Conservation (phyloP, 2,329 filamentous ascomycete genomes). For the Xylaria sp. region DNA sequence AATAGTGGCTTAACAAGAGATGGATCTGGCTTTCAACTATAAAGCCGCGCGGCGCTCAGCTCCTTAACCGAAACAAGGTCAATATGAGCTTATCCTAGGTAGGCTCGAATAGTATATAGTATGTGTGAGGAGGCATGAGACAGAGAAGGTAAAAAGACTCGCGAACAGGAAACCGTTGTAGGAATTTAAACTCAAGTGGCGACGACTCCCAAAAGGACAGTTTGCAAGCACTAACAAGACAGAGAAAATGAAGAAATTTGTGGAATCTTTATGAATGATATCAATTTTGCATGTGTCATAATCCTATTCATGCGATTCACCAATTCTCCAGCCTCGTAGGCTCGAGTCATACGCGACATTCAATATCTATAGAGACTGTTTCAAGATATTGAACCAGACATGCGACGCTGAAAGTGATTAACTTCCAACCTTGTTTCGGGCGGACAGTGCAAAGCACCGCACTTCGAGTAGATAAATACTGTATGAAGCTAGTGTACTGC, state of each 20-base stretch:
- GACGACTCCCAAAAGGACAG: slow-evolving; percentile 47
- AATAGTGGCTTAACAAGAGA: not conserved
- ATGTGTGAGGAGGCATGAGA: not conserved
- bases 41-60: not conserved
- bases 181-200: slow-evolving; percentile 42
- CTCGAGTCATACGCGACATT: not conserved
- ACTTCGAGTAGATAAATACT: slow-evolving; percentile 19
- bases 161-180: slow-evolving; percentile 7
- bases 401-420: not conserved
- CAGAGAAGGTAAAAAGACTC: not conserved
- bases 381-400: not conserved
- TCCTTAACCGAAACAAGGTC: not conserved
- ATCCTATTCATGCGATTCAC: slow-evolving; percentile 2
- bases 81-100: slow-evolving; percentile 3
- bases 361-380: not conserved
- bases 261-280: slow-evolving; percentile 26
- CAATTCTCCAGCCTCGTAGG: too few species aligned
- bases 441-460: slow-evolving; percentile 25
- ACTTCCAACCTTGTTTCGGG: too few species aligned
- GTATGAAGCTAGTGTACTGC: not conserved
- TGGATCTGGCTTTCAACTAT: not conserved
- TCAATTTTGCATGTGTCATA: slow-evolving; percentile 19
- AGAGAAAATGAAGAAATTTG: slow-evolving; percentile 41
- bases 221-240: slow-evolving; percentile 47
- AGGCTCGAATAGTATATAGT: not conserved